Evolutionary conservation across 371 early-diverging fungal genomes (phyloP), one percentile per base, ranked within the genome.

Genomic region (Rhizomucor miehei): DNA sequence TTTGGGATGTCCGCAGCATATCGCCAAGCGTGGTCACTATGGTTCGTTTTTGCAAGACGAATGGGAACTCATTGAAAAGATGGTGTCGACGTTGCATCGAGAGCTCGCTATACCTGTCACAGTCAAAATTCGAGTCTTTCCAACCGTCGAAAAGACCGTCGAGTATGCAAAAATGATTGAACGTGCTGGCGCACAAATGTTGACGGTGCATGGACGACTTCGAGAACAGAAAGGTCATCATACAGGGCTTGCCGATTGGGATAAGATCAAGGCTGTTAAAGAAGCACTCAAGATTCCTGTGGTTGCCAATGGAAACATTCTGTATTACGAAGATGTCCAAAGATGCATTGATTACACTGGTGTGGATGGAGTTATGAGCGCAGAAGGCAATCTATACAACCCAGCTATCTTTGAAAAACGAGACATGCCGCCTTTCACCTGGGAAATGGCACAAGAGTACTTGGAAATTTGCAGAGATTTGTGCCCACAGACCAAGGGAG

Each of bases 161-260:
- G 88, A 71, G 40, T 99, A 99, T 62, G 99, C 99, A 3, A 91
- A 94, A 66, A 97, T 99, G 96, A 80, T 99, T 13, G 94, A 99
- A 63, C 84, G 76, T 0, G 93, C 97, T 2, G 99, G 99, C 8
- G 91, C 91, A 13, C 89, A 94, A 63, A 71, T 99, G 59, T 73
- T 99, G 43, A 93, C 95, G 0, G 99, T 99, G 0, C 99, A 99
- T 66, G 99, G 99, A 10, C 81, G 99, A 40, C 65, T 92, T 36
- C 84, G 99, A 51, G 98, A 99, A 57, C 98, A 97, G 77, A 98
- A 93, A 72, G 99, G 99, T 6, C 92, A 92, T 51, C 81, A 90
- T 44, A 95, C 98, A 20, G 99, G 99, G 4, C 60, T 99, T 20
- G 99, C 98, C 0, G 96, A 99, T 73, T 99, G 99, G 99, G 84